Conservation (phyloP, 768 basidiomycete genomes). For the Trametes maxima region DNA sequence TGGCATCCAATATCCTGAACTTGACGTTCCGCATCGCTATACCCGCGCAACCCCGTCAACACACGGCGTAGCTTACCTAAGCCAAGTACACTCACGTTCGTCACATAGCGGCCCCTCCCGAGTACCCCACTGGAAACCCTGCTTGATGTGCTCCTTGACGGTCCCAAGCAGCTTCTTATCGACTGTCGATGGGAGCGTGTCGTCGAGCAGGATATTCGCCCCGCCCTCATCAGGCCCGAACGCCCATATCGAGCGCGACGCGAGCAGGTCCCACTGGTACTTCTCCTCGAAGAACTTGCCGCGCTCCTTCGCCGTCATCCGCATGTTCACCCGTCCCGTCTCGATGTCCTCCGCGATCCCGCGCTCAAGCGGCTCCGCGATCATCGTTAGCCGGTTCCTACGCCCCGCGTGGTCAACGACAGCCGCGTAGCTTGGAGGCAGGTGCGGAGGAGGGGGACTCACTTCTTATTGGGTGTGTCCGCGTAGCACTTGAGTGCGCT, state of each 20-base stretch:
- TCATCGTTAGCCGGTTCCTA: conserved; percentile 99
- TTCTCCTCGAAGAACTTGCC: conserved; percentile 96
- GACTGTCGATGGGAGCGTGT: conserved; percentile 91
- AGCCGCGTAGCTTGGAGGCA: neutral
- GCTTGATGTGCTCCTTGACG: conserved; percentile 94
- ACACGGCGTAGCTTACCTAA: neutral
- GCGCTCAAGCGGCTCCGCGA: conserved; percentile 94
- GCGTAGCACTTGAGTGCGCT: conserved; percentile 98
- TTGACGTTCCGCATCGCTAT: conserved; percentile 98
- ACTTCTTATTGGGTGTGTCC: conserved; percentile 99
- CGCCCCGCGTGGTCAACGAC: conserved; percentile 3
- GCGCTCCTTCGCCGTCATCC: conserved; percentile 92
- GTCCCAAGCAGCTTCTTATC: conserved; percentile 91
- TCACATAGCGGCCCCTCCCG: conserved; percentile 97
- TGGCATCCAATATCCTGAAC: conserved; percentile 93
- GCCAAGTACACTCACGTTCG: conserved; percentile 74
- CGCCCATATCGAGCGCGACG: conserved; percentile 98
- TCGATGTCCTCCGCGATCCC: conserved; percentile 98
- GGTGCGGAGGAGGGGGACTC: conserved; percentile 33
- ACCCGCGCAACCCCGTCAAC: conserved; percentile 1
- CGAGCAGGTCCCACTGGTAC: conserved; percentile 97
- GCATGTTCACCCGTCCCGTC: conserved; percentile 88
- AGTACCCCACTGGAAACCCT: conserved; percentile 99
- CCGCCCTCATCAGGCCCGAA: conserved; percentile 98
- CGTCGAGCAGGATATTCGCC: conserved; percentile 91